Conservation (phyloP, 1,139 yeast species). For the Kodamaea derodonti region DNA sequence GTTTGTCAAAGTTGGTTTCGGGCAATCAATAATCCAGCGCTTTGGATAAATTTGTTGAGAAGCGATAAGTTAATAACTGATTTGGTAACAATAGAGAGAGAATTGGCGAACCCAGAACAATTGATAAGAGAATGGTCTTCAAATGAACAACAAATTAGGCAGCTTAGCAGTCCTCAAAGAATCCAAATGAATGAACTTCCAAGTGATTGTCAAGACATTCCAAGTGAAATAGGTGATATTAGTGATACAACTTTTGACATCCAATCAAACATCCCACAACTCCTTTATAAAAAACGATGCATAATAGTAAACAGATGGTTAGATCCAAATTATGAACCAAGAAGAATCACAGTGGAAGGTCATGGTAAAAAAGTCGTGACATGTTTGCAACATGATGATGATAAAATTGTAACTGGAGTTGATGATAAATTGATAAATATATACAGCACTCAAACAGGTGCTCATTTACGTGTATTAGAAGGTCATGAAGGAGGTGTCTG, state of each 20-base stretch:
- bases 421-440: conserved; percentile 83
- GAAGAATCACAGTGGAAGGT: conserved; percentile 59
- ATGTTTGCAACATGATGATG: conserved; percentile 89
- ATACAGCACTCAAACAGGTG: conserved; percentile 74
- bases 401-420: conserved; percentile 87
- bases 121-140: conserved; percentile 32
- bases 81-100: conserved; percentile 32
- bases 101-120: conserved; percentile 25
- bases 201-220: not conserved
- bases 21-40: conserved; percentile 53
- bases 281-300: conserved; percentile 62
- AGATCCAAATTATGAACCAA: conserved; percentile 68
- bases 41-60: conserved; percentile 58
- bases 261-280: conserved; percentile 40
- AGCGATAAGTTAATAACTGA: conserved; percentile 51
- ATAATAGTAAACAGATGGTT: conserved; percentile 79
- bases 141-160: conserved; percentile 7
- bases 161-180: too few relatives aligned
- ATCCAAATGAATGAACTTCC: not conserved
- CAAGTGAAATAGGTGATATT: not conserved
- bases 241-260: not conserved
- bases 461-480: conserved; percentile 57
- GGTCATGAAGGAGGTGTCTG: conserved; percentile 99
- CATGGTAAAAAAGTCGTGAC: conserved; percentile 85
- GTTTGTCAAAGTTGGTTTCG: conserved; percentile 72